Conservation (phyloP, 1,139 yeast genomes). For the Taphrina betulina region DNA sequence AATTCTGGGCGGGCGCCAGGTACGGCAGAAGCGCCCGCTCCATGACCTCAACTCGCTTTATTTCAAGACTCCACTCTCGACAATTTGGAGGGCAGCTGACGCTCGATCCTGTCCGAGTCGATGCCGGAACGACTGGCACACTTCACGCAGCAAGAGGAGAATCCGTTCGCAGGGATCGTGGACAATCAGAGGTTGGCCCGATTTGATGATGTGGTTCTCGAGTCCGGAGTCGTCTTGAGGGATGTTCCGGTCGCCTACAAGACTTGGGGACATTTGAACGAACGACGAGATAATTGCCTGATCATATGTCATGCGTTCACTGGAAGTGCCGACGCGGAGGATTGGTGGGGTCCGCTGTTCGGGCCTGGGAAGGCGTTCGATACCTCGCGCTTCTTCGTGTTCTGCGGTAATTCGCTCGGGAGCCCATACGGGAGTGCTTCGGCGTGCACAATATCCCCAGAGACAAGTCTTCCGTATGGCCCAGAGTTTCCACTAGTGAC, state of each 20-base stretch:
- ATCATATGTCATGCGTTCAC: constrained; percentile 93
- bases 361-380: constrained; percentile 89
- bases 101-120: too few species aligned
- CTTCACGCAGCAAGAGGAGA: constrained; percentile 41
- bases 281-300: constrained; percentile 66
- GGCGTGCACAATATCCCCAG: constrained; percentile 74
- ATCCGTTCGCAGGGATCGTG: constrained; percentile 72
- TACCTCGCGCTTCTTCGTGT: constrained; percentile 77
- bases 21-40: too few species aligned
- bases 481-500: constrained; percentile 94
- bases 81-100: too few species aligned
- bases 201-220: constrained; percentile 72
- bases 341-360: constrained; percentile 98
- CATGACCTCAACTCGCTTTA: too few species aligned
- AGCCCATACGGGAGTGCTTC: constrained; percentile 96
- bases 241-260: constrained; percentile 92
- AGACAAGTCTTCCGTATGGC: constrained; percentile 70
- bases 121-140: too few species aligned
- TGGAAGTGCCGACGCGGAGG: constrained; percentile 91
- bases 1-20: too few species aligned
- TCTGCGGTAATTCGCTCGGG: constrained; percentile 87
- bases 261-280: constrained; percentile 86
- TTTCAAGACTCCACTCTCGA: too few species aligned
- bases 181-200: constrained; percentile 77
- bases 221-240: constrained; percentile 72